Percentiles rank a stretch among this genome's conserved stretches.
phyloP scores from a whole-genome alignment of 1,139 yeast genomes.

The Suhomyces maxii region DNA sequence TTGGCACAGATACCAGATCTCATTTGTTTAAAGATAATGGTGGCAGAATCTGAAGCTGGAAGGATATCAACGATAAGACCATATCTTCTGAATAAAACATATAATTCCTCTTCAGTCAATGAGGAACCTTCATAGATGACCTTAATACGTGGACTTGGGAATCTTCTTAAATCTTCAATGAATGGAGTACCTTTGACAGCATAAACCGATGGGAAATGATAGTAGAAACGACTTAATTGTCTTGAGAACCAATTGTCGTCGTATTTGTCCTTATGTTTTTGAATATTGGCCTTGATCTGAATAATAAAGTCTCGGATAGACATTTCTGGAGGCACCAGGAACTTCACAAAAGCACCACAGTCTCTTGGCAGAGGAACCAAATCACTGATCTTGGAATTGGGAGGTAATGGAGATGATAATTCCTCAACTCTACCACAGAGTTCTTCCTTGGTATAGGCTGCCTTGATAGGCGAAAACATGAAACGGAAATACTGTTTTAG shows the following conservation, averaged over 20 bases:
- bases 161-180: conserved; percentile 88
- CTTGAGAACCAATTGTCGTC: conserved; percentile 31
- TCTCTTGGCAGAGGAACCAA: conserved; percentile 75
- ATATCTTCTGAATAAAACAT: conserved; percentile 79
- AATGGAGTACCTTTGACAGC: conserved; percentile 92
- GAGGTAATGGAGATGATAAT: conserved; percentile 36
- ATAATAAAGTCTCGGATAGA: conserved; percentile 52
- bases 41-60: conserved; percentile 55
- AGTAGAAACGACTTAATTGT: conserved; percentile 17
- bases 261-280: conserved; percentile 26
- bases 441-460: conserved; percentile 13
- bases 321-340: conserved; percentile 54
- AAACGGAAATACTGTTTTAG: conserved; percentile 23
- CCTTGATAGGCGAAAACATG: conserved; percentile 19
- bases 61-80: conserved; percentile 77
- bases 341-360: conserved; percentile 91
- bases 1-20: conserved; percentile 84
- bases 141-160: conserved; percentile 62
- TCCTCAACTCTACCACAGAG: conserved; percentile 23
- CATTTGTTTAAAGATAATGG: conserved; percentile 53
- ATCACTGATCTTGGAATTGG: conserved; percentile 29
- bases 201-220: conserved; percentile 47
- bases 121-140: conserved; percentile 74
- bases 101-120: conserved; percentile 80
- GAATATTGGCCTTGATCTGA: conserved; percentile 51